A percentile compares a stretch with the other conserved stretches of the same genome.
Evolutionary conservation across 2,329 filamentous ascomycete species (phyloP).

Genomic region (Aspergillus sojae): DNA sequence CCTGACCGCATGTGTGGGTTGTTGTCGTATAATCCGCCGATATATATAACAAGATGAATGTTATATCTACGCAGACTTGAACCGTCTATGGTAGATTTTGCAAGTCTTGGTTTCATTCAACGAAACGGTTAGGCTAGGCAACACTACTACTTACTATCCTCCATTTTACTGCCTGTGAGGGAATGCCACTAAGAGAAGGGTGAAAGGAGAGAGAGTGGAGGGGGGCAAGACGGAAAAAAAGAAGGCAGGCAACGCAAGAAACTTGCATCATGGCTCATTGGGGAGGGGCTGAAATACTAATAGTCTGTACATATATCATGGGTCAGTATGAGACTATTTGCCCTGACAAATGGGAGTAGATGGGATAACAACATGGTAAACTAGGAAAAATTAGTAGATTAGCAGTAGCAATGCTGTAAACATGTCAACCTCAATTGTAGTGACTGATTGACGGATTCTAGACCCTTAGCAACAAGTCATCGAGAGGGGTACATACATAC

Average conservation of each 20-base stretch:
- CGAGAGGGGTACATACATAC: neutral
- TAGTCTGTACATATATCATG: neutral
- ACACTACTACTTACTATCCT: neutral
- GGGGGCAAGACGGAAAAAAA: neutral
- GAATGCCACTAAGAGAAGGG: neutral
- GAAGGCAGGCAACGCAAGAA: neutral
- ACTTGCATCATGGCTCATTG: neutral
- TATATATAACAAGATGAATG: neutral
- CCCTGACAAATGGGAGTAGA: neutral
- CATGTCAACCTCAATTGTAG: neutral
- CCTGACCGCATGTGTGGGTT: neutral
- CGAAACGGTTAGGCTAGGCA: neutral
- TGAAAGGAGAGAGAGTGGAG: neutral
- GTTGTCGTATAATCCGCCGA: neutral
- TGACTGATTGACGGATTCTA: neutral
- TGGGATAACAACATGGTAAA: neutral
- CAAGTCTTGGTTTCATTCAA: neutral
- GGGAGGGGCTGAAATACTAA: neutral
- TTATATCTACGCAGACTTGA: neutral
- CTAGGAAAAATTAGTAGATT: neutral
- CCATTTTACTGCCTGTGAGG: neutral
- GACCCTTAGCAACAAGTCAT: conserved; percentile 2
- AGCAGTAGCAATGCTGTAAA: neutral
- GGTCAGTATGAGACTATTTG: neutral
- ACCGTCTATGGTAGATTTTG: neutral